These are phyloP conservation scores for Pythium coloratum DNA, from an alignment of 352 stramenopile genomes.

Conservation along the genomic window DNA sequence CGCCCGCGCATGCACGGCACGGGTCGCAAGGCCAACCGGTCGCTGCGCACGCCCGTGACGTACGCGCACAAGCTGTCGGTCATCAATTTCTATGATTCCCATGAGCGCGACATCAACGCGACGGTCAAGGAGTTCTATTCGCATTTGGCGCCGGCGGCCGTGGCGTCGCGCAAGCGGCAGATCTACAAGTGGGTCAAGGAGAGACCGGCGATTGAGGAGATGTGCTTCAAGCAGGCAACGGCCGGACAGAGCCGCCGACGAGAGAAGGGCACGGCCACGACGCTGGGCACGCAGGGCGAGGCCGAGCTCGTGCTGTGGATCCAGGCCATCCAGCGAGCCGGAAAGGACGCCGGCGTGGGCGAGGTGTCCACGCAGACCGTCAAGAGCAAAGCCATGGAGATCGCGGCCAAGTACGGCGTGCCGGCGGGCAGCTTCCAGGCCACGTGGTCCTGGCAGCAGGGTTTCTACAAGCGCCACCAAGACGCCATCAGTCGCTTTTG, in stretches of 20 bases:
- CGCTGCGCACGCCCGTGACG: slow-evolving; percentile 38
- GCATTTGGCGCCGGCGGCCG: slow-evolving; percentile 18
- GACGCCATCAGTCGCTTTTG: slow-evolving; percentile 25
- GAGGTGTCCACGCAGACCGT: slow-evolving; percentile 32
- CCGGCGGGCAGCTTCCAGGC: slow-evolving; percentile 38
- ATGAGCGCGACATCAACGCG: slow-evolving; percentile 40
- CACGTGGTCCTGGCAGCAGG: slow-evolving; percentile 49
- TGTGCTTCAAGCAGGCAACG: slow-evolving; percentile 43
- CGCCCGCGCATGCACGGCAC: slow-evolving; percentile 29
- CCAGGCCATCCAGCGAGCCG: slow-evolving; percentile 15
- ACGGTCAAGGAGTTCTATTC: slow-evolving; percentile 40
- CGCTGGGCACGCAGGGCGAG: slow-evolving; percentile 32
- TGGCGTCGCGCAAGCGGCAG: slow-evolving; percentile 44
- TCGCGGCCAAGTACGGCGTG: slow-evolving; percentile 37
- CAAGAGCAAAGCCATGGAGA: slow-evolving; percentile 37
- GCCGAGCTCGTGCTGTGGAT: slow-evolving; percentile 41
- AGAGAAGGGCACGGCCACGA: slow-evolving; percentile 41
- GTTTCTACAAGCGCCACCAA: slow-evolving; percentile 42
- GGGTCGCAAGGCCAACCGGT: slow-evolving; percentile 33
- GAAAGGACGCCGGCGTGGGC: slow-evolving; percentile 3
- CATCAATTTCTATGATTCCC: slow-evolving; percentile 42
- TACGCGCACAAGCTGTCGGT: slow-evolving; percentile 44
- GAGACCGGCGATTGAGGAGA: slow-evolving; percentile 32
- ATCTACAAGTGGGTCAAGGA: slow-evolving; percentile 53
- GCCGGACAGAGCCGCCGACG: slow-evolving; percentile 35